A percentile compares a stretch with the other conserved stretches of the same genome.
These are phyloP conservation scores for Phytopythium litorale DNA, from an alignment of 352 stramenopile species.

Conservation along the genomic window DNA sequence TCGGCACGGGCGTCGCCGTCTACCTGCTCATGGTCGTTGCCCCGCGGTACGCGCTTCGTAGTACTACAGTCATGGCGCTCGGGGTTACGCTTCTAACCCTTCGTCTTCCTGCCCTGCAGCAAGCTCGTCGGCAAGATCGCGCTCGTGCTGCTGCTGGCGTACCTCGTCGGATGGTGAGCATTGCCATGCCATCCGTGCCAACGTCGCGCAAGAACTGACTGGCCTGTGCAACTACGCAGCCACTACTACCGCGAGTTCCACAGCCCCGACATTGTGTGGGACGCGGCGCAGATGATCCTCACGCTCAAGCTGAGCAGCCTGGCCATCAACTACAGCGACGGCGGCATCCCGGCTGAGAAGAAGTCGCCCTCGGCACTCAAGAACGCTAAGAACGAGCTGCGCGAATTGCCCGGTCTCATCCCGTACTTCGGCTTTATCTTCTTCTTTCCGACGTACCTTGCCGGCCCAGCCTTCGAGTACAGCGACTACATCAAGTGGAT, in stretches of 20 bases:
- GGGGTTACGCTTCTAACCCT: not conserved
- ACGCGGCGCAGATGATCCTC: slow-evolving; percentile 84
- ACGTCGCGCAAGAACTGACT: not conserved
- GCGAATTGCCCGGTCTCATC: slow-evolving; percentile 52
- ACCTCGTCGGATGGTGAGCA: slow-evolving; percentile 63
- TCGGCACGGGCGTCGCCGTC: slow-evolving; percentile 50
- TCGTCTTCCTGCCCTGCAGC: slow-evolving; percentile 12
- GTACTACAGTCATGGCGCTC: not conserved
- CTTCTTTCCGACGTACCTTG: slow-evolving; percentile 87
- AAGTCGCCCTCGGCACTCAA: slow-evolving; percentile 70
- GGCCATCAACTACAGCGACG: slow-evolving; percentile 83
- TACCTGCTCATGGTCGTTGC: slow-evolving; percentile 68
- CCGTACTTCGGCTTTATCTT: slow-evolving; percentile 84
- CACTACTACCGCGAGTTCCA: slow-evolving; percentile 86
- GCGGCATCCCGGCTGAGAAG: slow-evolving; percentile 59
- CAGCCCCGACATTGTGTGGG: slow-evolving; percentile 78
- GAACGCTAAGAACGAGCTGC: slow-evolving; percentile 79
- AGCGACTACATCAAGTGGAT: slow-evolving; percentile 84
- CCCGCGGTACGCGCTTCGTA: slow-evolving; percentile 31
- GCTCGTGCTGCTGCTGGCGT: slow-evolving; percentile 51
- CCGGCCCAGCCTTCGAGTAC: slow-evolving; percentile 81
- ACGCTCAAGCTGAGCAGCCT: slow-evolving; percentile 80
- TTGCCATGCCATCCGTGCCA: not conserved
- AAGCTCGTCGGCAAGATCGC: slow-evolving; percentile 64
- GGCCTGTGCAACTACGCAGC: slow-evolving; percentile 14